Base-by-base conservation (phyloP, 1,284 basidiomycete species). In the Inonotus obliquus region DNA sequence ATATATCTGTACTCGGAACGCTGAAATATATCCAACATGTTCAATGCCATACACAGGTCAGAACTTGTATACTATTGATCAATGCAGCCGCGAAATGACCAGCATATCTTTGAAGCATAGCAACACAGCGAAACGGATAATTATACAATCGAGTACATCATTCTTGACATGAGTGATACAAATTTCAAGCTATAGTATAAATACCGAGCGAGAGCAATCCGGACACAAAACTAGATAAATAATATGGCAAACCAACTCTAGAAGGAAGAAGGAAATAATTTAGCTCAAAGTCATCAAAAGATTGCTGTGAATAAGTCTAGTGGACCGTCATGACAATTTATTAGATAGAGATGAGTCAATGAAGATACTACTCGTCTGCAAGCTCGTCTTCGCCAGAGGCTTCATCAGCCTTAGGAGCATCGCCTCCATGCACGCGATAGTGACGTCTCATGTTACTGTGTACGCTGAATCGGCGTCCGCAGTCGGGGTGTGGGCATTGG, bases 361-460 rank as follows among this genome's bases (percentile, higher is more conserved):
- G 32, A 29, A 49, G 39, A 39, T 19, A 37, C 32, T 25, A 47
- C 35, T 65, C 65, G 17, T 77, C 76, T 62, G 73, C 76, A 54
- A 72, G 74, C 61, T 82, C 82, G 60, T 83, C 82, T 60, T 83
- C 81, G 61, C 75, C 77, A 39, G 74, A 75, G 49, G 73, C 67
- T 63, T 79, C 80, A 57, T 71, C 71, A 49, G 74, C 72, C 65
- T 73, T 75, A 57, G 67, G 68, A 23, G 72, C 64, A 47, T 66
- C 66, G 52, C 78, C 77, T n/a, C 73, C 77, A 69, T 92, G 89
- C 23, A 87, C 86, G 61, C 89, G 83, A 61, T 88, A 84, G 71
- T 92, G 90, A 61, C 90, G 80, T 63, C 90, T 86, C 91, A 92
- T 92, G 76, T 92, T 92, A 72, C 89, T 91, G 69, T 91, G 82